Evolutionary conservation across 2,329 filamentous ascomycete genomes (phyloP).

Genomic region (Hypoxylon sp.): DNA sequence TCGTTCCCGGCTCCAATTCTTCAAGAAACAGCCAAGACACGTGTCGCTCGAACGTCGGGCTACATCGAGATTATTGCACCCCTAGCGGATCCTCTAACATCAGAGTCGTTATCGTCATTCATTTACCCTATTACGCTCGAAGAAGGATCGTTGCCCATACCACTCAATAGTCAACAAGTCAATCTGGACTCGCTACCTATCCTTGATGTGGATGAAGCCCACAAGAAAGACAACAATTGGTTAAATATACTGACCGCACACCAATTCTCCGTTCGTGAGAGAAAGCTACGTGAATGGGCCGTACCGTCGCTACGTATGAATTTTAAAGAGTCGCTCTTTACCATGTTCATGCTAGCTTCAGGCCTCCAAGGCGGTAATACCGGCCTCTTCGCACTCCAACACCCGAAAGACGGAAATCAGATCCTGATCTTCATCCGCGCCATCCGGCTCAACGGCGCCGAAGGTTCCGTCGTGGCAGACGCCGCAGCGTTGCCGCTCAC

Average conservation of each 20-base stretch:
- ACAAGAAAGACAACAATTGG: constrained; percentile 57
- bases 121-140: constrained; percentile 57
- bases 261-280: constrained; percentile 62
- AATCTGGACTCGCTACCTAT: constrained; percentile 63
- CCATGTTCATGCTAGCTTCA: constrained; percentile 62
- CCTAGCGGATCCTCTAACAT: constrained; percentile 50
- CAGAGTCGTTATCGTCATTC: constrained; percentile 52
- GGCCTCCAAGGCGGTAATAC: constrained; percentile 63
- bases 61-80: constrained; percentile 63
- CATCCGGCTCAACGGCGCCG: constrained; percentile 61
- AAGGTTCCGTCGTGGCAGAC: constrained; percentile 62
- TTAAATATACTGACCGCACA: constrained; percentile 58
- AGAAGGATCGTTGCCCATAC: constrained; percentile 52
- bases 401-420: constrained; percentile 53
- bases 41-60: constrained; percentile 60
- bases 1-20: constrained; percentile 60
- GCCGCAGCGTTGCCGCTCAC: constrained; percentile 64
- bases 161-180: constrained; percentile 59
- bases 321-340: constrained; percentile 65
- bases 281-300: constrained; percentile 53
- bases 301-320: constrained; percentile 57
- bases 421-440: constrained; percentile 59
- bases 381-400: constrained; percentile 60
- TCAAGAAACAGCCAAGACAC: constrained; percentile 55
- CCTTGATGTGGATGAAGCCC: constrained; percentile 55